phyloP scores from a whole-genome alignment of 345 rosid genomes.

The Salix suchowensis region DNA sequence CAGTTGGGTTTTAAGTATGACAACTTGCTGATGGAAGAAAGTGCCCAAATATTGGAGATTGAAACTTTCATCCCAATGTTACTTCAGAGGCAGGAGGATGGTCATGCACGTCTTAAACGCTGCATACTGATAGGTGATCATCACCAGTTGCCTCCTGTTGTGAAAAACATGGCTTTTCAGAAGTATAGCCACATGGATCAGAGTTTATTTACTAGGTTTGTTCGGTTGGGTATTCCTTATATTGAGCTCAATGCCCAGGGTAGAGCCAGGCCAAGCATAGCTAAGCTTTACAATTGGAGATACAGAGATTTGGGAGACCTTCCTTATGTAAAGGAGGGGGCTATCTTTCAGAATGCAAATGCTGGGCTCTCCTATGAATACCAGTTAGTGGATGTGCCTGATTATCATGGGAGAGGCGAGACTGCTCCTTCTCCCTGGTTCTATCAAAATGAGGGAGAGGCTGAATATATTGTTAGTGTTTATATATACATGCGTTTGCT shows the following conservation, averaged over 20 bases:
- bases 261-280: constrained; percentile 96
- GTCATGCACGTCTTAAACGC: constrained; percentile 92
- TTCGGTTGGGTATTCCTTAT: constrained; percentile 94
- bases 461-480: constrained; percentile 93
- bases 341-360: constrained; percentile 74
- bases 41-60: constrained; percentile 97
- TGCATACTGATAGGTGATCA: constrained; percentile 98
- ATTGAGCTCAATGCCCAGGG: constrained; percentile 99
- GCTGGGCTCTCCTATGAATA: constrained; percentile 90
- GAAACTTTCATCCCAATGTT: constrained; percentile 99
- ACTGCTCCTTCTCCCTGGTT: constrained; percentile 97
- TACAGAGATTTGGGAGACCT: constrained; percentile 96
- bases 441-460: constrained; percentile 97
- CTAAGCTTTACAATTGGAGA: constrained; percentile 94
- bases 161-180: constrained; percentile 99
- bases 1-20: constrained; percentile 96
- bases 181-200: constrained; percentile 99
- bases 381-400: constrained; percentile 88
- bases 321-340: constrained; percentile 63
- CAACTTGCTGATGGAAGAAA: constrained; percentile 98
- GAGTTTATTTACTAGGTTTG: constrained; percentile 96
- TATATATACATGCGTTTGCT: constrained; percentile 93
- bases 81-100: constrained; percentile 99
- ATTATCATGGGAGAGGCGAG: constrained; percentile 88
- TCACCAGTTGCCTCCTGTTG: constrained; percentile 99